Evolutionary conservation across 495 filamentous ascomycete genomes (phyloP).

Genomic region (Tuber indicum): DNA sequence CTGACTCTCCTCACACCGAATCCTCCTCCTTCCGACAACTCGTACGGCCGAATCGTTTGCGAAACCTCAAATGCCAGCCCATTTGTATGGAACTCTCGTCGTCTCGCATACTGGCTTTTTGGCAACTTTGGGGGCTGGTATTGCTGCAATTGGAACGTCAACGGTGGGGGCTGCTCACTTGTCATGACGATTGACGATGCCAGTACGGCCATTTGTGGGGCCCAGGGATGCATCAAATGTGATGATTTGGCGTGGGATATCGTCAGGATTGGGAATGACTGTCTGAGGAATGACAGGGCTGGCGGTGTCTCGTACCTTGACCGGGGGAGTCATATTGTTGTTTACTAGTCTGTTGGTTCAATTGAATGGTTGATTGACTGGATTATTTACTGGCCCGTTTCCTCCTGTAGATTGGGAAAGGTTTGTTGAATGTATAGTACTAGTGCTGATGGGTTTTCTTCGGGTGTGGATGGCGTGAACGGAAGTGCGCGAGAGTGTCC

Average conservation of each 20-base stretch:
- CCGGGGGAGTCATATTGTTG: neutral
- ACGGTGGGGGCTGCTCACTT: neutral
- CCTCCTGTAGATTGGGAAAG: too few relatives aligned
- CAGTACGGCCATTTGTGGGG: neutral
- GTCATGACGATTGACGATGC: neutral
- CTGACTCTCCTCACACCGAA: neutral
- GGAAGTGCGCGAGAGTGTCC: too few relatives aligned
- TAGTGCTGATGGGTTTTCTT: too few relatives aligned
- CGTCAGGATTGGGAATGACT: neutral
- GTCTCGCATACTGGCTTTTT: rapidly evolving
- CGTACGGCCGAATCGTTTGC: neutral
- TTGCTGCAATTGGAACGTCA: neutral
- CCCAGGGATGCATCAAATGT: neutral
- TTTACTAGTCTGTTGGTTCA: neutral
- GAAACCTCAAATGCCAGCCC: neutral
- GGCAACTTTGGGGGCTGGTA: neutral
- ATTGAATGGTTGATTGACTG: neutral
- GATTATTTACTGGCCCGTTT: too few relatives aligned
- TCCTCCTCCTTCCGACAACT: neutral
- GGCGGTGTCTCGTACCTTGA: neutral
- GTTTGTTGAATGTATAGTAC: too few relatives aligned
- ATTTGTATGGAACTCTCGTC: neutral
- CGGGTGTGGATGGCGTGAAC: too few relatives aligned
- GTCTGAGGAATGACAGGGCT: neutral
- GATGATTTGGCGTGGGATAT: neutral